Percentiles rank a stretch among this genome's conserved stretches.
These are phyloP conservation scores for Ramularia endophylla DNA, from an alignment of 2,329 filamentous ascomycete species.

Conservation along the genomic window DNA sequence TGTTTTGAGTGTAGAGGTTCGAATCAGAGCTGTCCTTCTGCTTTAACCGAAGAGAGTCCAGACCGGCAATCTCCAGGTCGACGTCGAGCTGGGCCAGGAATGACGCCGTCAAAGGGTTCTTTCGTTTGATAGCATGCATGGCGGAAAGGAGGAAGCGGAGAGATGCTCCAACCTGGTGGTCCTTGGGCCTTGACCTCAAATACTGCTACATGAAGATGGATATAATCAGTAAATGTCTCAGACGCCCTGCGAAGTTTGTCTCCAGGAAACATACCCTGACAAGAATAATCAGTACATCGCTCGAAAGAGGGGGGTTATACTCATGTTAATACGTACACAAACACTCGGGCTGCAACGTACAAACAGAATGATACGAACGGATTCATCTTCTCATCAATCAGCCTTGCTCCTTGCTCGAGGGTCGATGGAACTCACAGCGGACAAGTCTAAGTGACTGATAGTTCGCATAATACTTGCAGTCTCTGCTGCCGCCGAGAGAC, in stretches of 20 bases:
- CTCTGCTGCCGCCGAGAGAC: slow-evolving; percentile 87
- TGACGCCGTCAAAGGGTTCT: slow-evolving; percentile 87
- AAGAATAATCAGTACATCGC: too few species aligned
- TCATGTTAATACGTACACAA: too few species aligned
- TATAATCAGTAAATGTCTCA: too few species aligned
- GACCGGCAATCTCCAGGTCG: slow-evolving; percentile 70
- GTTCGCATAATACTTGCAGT: slow-evolving; percentile 94
- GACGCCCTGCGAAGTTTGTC: too few species aligned
- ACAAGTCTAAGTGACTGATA: slow-evolving; percentile 83
- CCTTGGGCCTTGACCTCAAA: slow-evolving; percentile 85
- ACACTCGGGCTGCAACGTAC: slow-evolving; percentile 91
- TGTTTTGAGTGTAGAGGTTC: too few species aligned
- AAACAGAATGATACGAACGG: slow-evolving; percentile 93
- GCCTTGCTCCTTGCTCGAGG: background rate
- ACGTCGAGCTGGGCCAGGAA: slow-evolving; percentile 92
- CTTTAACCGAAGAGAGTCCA: slow-evolving; percentile 33
- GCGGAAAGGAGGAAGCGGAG: slow-evolving; percentile 86
- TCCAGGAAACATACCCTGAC: too few species aligned
- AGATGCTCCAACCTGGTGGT: slow-evolving; percentile 70
- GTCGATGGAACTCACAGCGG: slow-evolving; percentile 55
- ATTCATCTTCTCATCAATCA: slow-evolving; percentile 63
- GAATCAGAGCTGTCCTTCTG: background rate
- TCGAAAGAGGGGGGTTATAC: too few species aligned
- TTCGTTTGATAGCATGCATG: slow-evolving; percentile 81
- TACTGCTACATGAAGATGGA: too few species aligned